phyloP scores from a whole-genome alignment of 2,329 filamentous ascomycete species.

The Colletotrichum melonis region DNA sequence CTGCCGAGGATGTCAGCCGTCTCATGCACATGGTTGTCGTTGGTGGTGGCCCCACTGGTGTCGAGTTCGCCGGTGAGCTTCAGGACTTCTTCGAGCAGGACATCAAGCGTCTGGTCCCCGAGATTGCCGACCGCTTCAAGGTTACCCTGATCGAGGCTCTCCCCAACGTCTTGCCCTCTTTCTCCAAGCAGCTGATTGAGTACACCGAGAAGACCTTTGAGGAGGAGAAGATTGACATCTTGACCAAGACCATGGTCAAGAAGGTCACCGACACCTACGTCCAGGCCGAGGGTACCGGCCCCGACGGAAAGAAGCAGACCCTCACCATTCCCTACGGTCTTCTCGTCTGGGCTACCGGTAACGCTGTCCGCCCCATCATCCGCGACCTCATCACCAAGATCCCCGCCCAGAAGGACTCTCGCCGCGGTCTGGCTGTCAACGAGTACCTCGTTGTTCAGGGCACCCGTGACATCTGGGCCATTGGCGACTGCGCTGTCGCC shows the following conservation, averaged over 20 bases:
- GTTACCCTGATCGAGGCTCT: conserved; percentile 98
- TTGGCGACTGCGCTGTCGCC: conserved; percentile 96
- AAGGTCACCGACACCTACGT: conserved; percentile 93
- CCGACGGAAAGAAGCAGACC: conserved; percentile 85
- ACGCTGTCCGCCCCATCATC: conserved; percentile 89
- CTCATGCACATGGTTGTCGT: conserved; percentile 98
- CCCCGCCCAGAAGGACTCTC: conserved; percentile 93
- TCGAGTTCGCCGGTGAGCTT: conserved; percentile 97
- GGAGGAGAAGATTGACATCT: conserved; percentile 97
- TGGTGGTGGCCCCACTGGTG: conserved; percentile 93
- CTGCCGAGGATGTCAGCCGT: conserved; percentile 87
- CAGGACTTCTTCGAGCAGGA: conserved; percentile 99
- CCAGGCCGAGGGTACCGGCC: conserved; percentile 84
- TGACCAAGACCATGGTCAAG: conserved; percentile 99
- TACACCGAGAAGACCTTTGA: conserved; percentile 99
- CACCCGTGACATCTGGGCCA: conserved; percentile 95
- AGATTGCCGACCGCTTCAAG: conserved; percentile 94
- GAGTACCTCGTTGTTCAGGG: conserved; percentile 99
- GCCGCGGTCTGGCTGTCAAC: conserved; percentile 95
- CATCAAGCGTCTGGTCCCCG: conserved; percentile 97
- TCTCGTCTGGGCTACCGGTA: conserved; percentile 98
- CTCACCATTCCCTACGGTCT: conserved; percentile 93
- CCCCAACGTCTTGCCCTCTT: conserved; percentile 95
- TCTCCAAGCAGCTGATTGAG: conserved; percentile 98
- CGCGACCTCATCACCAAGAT: conserved; percentile 93